Evolutionary conservation across 106 monocot species (phyloP), one percentile per base, ranked within the genome.

Genomic region (Chionographis japonica): DNA sequence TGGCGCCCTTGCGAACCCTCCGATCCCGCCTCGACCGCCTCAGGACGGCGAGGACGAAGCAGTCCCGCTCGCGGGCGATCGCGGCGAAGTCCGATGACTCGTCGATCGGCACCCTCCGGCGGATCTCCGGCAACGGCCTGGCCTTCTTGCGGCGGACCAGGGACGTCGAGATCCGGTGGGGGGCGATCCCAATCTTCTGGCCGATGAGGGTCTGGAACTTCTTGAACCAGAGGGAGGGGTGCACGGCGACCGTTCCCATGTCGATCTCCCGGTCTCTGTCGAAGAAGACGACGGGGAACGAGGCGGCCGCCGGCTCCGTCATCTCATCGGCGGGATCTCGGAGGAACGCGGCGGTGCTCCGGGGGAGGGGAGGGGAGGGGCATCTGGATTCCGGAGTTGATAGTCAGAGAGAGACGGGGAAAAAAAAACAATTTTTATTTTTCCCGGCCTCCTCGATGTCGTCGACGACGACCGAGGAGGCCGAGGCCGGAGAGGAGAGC

Each of bases 211-310:
- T 49, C 62, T 80, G 83, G 60, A 87, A 71, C 61, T 68, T 77
- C 55, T 46, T 70, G 58, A 60, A 63, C 7, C 68, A 70, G 4
- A 74, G 42, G 8, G 66, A 37, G 8, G 74, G 62, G 37, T 52
- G 13, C 11, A 83, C 54, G 12, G 63, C 20, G 36, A 87, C 65
- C 49, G 58, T 65, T n/a, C 83, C 87, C 46, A 83, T 9, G 39
- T 83, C 77, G 54, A 79, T 63, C 61, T 77, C 83, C 40, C 61
- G 60, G 1, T 75, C 75, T 8, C 86, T 79, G 58, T 82, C 79
- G 60, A 70, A 73, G 73, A 87, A 72, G 43, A 87, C 76, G 54
- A 86, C 72, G 19, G 86, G 75, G 43, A 86, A 75, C 35, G 43
- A 69, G 18, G 72, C 78, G 50, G 75, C 40, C 40, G 56, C 40